Evolutionary conservation across 345 rosid species (phyloP).

Genomic region (Gossypium mustelinum): DNA sequence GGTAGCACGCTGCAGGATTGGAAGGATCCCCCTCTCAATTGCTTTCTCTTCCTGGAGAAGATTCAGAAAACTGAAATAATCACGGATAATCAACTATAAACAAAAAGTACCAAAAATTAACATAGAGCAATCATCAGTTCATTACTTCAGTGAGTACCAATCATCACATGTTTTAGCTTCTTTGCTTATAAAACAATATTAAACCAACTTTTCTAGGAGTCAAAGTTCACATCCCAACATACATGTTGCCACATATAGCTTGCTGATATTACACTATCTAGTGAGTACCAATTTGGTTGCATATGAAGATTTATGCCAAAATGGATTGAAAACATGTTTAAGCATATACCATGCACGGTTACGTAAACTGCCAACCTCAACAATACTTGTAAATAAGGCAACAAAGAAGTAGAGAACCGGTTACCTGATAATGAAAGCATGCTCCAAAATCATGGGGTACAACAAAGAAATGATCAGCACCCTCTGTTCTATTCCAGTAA

Average conservation of each 20-base stretch:
- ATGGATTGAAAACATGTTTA: not conserved
- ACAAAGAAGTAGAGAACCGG: not conserved
- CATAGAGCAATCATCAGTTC: not conserved
- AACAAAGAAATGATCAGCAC: slow-evolving; percentile 93
- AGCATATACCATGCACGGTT: not conserved
- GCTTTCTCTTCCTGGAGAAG: slow-evolving; percentile 84
- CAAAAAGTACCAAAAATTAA: not conserved
- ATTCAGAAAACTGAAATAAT: not conserved
- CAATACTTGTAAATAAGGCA: no score
- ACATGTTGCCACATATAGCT: not conserved
- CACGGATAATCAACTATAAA: not conserved
- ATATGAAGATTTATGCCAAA: not conserved
- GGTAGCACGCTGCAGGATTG: slow-evolving; percentile 71
- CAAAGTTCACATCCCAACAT: not conserved
- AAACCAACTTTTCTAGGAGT: not conserved
- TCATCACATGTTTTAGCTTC: not conserved
- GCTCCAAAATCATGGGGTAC: slow-evolving; percentile 97
- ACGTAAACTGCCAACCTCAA: no score
- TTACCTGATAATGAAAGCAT: slow-evolving; percentile 89
- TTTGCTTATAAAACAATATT: not conserved
- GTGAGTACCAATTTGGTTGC: not conserved
- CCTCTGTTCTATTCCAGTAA: slow-evolving; percentile 89
- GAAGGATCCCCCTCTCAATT: slow-evolving; percentile 79
- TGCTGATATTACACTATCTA: not conserved
- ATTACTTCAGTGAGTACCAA: not conserved